A percentile compares a stretch with the other conserved stretches of the same genome.
phyloP scores from a whole-genome alignment of 2,329 filamentous ascomycete species.

The Trichoderma sp. region DNA sequence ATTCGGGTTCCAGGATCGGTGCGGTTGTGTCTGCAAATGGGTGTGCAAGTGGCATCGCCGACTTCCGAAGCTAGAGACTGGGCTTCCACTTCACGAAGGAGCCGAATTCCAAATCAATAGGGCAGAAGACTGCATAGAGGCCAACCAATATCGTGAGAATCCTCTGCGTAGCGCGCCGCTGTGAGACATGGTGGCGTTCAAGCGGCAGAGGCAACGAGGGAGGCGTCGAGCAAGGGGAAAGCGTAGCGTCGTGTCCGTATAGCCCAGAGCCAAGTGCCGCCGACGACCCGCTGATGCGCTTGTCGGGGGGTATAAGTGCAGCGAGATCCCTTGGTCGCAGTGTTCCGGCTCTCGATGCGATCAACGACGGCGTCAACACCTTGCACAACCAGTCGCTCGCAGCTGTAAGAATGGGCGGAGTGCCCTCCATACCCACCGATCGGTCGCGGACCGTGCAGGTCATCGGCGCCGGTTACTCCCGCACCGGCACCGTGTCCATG shows the following conservation, averaged over 20 bases:
- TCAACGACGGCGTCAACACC: neutral
- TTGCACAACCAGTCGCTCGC: neutral
- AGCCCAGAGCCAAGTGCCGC: neutral
- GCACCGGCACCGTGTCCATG: slow-evolving; percentile 47
- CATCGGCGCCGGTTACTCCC: slow-evolving; percentile 48
- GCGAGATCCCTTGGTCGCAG: neutral
- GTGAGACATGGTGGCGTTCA: neutral
- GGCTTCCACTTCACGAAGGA: neutral
- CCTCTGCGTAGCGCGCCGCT: neutral
- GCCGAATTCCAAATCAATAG: neutral
- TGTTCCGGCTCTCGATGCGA: neutral
- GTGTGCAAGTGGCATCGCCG: neutral
- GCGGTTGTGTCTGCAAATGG: neutral
- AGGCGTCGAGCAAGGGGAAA: neutral
- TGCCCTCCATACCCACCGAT: slow-evolving; percentile 40
- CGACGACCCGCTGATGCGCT: neutral
- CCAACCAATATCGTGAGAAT: neutral
- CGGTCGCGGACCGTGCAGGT: slow-evolving; percentile 42
- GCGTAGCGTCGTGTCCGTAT: neutral
- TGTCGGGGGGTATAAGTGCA: neutral
- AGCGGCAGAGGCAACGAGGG: neutral
- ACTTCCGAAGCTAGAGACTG: neutral
- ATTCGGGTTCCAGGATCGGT: neutral
- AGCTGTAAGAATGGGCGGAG: slow-evolving; percentile 34
- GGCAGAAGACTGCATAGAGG: neutral